Conservation (phyloP, 305 asterid genomes). For the Petunia hybrid region DNA sequence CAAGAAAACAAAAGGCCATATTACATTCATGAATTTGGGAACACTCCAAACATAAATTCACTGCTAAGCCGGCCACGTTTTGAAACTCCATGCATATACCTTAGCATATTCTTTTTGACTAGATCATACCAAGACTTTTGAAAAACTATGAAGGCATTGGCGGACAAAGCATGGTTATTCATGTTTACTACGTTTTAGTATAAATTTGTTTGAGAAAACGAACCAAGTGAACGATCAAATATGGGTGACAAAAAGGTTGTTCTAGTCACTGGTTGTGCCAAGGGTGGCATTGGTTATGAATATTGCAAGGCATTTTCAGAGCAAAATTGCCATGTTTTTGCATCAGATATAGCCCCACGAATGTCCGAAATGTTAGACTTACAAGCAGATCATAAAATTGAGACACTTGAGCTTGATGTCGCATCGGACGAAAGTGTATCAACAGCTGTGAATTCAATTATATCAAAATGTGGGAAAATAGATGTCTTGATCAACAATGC, state of each 20-base stretch:
- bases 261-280: conserved; percentile 75
- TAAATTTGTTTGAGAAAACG: background rate
- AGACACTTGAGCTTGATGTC: conserved; percentile 65
- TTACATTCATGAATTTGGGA: background rate
- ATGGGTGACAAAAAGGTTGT: conserved; percentile 59
- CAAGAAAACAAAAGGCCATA: too few relatives aligned
- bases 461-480: conserved; percentile 56
- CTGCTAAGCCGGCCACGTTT: conserved; percentile 7
- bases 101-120: conserved; percentile 2
- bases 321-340: conserved; percentile 68
- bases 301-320: conserved; percentile 78
- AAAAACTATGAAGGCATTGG: background rate
- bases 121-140: background rate
- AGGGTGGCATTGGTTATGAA: conserved; percentile 81
- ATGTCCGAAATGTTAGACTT: conserved; percentile 52
- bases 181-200: background rate
- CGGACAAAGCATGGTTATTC: conserved; percentile 37
- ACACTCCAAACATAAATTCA: background rate
- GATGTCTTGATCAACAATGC: conserved; percentile 74
- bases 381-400: conserved; percentile 45
- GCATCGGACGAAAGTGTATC: conserved; percentile 62
- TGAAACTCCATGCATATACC: background rate
- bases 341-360: conserved; percentile 54
- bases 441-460: conserved; percentile 46
- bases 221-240: background rate